Conservation (phyloP, 805 yeast genomes). For the Wickerhamomyces chaumierensis region DNA sequence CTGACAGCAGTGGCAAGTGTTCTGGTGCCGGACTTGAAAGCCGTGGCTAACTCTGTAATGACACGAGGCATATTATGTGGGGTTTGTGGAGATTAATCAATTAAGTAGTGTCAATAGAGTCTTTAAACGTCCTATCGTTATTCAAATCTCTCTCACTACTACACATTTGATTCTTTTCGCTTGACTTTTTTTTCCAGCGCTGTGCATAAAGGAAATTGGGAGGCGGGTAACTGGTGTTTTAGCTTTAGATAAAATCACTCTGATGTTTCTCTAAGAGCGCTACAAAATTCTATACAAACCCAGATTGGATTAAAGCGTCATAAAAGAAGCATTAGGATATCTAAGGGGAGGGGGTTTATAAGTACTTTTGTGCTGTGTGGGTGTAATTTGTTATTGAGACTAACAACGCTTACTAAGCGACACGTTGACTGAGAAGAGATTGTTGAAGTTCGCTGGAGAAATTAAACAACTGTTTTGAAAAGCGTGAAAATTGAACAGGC, state of each 20-base stretch:
- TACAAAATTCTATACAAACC: too few species aligned
- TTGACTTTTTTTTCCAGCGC: background rate
- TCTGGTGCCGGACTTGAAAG: constrained; percentile 13
- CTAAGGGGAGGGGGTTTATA: too few species aligned
- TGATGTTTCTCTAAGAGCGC: too few species aligned
- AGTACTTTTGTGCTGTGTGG: too few species aligned
- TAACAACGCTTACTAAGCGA: background rate
- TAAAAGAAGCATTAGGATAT: too few species aligned
- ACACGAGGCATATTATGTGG: constrained; percentile 16
- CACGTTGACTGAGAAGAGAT: background rate
- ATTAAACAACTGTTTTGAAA: background rate
- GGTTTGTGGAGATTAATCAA: background rate
- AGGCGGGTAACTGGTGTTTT: background rate
- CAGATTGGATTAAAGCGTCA: too few species aligned
- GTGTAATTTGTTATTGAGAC: too few species aligned
- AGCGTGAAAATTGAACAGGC: background rate
- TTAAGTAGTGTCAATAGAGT: too few species aligned
- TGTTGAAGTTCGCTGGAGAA: background rate
- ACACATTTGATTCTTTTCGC: background rate
- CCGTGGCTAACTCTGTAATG: constrained; percentile 5
- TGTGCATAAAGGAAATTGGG: background rate
- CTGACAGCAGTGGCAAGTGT: constrained; percentile 20
- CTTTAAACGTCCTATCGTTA: too few species aligned
- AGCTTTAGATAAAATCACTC: too few species aligned
- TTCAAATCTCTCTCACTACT: too few species aligned